Conservation (phyloP, 495 filamentous ascomycete species). For the Antarctomyces pellizariae region DNA sequence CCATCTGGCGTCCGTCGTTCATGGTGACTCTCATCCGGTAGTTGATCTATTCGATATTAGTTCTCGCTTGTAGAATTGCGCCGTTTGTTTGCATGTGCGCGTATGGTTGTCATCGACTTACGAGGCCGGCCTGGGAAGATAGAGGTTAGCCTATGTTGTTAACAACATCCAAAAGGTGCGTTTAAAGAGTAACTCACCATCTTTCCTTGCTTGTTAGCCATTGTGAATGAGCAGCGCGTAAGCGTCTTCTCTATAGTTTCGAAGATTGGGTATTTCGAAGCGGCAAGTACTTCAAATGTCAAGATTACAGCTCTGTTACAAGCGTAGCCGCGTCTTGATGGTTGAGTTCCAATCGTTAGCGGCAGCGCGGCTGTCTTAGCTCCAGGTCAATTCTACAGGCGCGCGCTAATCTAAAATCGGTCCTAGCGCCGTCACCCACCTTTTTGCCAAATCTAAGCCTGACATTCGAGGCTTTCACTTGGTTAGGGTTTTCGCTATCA, state of each 20-base stretch:
- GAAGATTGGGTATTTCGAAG: constrained; percentile 27
- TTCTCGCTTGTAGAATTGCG: constrained; percentile 5
- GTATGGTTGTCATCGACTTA: constrained; percentile 27
- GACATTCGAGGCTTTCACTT: too few relatives aligned
- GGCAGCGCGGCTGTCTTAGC: too few relatives aligned
- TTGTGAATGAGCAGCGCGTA: constrained; percentile 37
- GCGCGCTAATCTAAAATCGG: too few relatives aligned
- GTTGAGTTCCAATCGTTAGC: too few relatives aligned
- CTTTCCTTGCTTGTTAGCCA: constrained; percentile 94
- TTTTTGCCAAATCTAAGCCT: too few relatives aligned
- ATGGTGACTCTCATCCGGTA: constrained; percentile 96
- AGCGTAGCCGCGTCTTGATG: too few relatives aligned
- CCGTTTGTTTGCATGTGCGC: constrained; percentile 1
- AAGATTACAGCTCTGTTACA: too few relatives aligned
- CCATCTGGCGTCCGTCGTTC: constrained; percentile 89
- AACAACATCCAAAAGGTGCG: constrained; percentile 25
- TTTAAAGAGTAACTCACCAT: constrained; percentile 53
- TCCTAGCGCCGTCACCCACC: too few relatives aligned
- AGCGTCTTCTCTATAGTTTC: constrained; percentile 33
- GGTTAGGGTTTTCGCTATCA: too few relatives aligned
- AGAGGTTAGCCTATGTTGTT: constrained; percentile 48
- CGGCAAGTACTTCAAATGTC: too few relatives aligned
- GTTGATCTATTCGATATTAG: constrained; percentile 56
- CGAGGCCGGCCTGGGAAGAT: constrained; percentile 67
- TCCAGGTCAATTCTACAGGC: too few relatives aligned